Base-by-base conservation (phyloP, 805 yeast genomes). In the Candida insectorum region DNA sequence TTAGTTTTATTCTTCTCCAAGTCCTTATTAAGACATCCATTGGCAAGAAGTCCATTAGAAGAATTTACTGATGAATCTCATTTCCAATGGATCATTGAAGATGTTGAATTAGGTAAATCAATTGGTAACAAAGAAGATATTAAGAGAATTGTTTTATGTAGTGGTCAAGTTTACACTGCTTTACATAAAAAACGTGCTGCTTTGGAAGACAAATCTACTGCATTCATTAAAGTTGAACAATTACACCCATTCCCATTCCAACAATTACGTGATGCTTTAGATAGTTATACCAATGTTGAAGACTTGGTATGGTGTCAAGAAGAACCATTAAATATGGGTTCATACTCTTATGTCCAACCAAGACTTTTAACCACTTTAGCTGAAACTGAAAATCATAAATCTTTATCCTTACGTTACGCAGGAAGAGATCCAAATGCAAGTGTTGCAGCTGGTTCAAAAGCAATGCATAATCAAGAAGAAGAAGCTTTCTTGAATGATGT, bases 361-460 rank as follows among this genome's bases (percentile, higher is more conserved):
- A 85, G 99, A 70, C 63, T 93, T 35, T 67, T 70, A 40, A 85
- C 95, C 28, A 73, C 81, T 26, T 62, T 91, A 63, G 73, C 72
- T 48, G 88, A 87, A 68, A 82, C 95, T 41, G 76, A 79, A 32
- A 69, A 69, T 41, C 81, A 83, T 68, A 66, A 74, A 52, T 79
- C 69, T 48, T 52, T 65, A 47, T 54, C 55, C 13, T 57, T 84
- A 40, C 81, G 97, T 66, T 93, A 85, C 59, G 94, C 94, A 47
- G 98, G 98, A 58, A 87, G 99, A 77, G 87, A 86, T 59, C 98
- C 98, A 61, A 81, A 91, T 60, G 97, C 97, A 29, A 82, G 96
- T 43, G 96, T 93, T 56, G 98, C 99, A 55, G 96, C 97, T 48
- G 98, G 98, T 67, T 73, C 85, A 43, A 93, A 93, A 79, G 65